Conservation (phyloP, 1,284 basidiomycete species). For the Trichosporon sp. region DNA sequence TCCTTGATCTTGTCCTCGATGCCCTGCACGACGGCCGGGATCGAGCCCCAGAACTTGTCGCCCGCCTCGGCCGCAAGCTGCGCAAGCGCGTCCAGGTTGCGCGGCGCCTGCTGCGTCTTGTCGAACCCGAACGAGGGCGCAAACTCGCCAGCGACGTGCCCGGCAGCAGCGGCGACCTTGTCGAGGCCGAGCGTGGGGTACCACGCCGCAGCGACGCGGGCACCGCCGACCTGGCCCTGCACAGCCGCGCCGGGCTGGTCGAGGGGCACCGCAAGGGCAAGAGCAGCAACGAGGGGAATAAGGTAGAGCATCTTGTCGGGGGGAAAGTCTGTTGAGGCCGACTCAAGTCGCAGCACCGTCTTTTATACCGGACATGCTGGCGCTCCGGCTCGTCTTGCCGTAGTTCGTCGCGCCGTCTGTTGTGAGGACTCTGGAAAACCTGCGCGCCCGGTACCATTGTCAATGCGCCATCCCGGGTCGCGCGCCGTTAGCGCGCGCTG, state of each 20-base stretch:
- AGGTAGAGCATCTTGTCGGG: slow-evolving; percentile 3
- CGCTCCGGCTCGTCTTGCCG: background rate
- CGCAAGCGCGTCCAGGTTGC: background rate
- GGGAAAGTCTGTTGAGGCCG: background rate
- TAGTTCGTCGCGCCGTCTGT: background rate
- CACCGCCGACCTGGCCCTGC: background rate
- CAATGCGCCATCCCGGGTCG: background rate
- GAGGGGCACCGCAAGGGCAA: background rate
- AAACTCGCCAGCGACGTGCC: background rate
- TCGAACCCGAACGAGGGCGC: background rate
- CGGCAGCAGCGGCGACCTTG: background rate
- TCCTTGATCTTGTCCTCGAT: background rate
- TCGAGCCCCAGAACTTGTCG: background rate
- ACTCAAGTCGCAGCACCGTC: background rate
- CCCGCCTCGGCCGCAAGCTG: background rate
- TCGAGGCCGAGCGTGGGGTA: background rate
- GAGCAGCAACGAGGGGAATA: slow-evolving; percentile 1
- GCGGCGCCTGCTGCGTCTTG: background rate
- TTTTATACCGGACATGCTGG: background rate
- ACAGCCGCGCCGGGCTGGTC: background rate
- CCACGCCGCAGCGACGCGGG: background rate
- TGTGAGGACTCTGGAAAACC: background rate
- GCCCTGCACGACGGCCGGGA: background rate
- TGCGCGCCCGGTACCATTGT: background rate
- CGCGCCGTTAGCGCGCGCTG: background rate